These are phyloP conservation scores for Phytophthora cactorum DNA, from an alignment of 352 stramenopile genomes.

Conservation along the genomic window DNA sequence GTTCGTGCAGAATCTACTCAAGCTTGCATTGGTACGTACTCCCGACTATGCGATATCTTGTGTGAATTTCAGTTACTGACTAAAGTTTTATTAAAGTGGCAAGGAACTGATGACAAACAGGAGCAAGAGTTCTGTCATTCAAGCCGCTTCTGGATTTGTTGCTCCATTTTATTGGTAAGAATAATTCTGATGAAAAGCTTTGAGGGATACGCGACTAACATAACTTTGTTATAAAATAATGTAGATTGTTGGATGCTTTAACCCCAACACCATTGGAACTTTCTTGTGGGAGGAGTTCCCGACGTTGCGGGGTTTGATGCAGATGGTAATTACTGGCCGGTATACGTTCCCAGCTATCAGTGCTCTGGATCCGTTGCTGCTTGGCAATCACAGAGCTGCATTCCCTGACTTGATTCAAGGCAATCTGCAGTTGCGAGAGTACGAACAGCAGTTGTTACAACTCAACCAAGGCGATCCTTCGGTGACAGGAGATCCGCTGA, in stretches of 20 bases:
- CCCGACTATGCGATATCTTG: not conserved
- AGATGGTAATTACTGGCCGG: conserved; percentile 85
- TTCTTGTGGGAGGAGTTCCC: conserved; percentile 78
- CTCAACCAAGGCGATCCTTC: conserved; percentile 45
- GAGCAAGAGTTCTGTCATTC: conserved; percentile 83
- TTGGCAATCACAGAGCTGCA: conserved; percentile 60
- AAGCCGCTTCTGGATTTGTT: conserved; percentile 86
- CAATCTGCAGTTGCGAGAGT: conserved; percentile 71
- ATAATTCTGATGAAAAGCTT: not conserved
- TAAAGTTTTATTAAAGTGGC: conserved; percentile 42
- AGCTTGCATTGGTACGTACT: conserved; percentile 61
- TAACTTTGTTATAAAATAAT: not conserved
- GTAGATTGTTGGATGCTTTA: conserved; percentile 69
- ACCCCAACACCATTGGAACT: conserved; percentile 78
- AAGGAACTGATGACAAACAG: conserved; percentile 52
- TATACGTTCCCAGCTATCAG: conserved; percentile 75
- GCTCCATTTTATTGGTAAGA: conserved; percentile 82
- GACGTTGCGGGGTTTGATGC: conserved; percentile 82
- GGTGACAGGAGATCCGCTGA: conserved; percentile 64
- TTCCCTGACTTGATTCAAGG: conserved; percentile 63
- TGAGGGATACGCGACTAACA: not conserved
- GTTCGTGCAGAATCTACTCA: conserved; percentile 68
- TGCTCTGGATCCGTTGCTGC: conserved; percentile 57
- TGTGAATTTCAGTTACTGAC: conserved; percentile 2
- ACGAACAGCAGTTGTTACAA: conserved; percentile 76